Conservation (phyloP, 805 yeast genomes). For the Naumovozyma castellii region DNA sequence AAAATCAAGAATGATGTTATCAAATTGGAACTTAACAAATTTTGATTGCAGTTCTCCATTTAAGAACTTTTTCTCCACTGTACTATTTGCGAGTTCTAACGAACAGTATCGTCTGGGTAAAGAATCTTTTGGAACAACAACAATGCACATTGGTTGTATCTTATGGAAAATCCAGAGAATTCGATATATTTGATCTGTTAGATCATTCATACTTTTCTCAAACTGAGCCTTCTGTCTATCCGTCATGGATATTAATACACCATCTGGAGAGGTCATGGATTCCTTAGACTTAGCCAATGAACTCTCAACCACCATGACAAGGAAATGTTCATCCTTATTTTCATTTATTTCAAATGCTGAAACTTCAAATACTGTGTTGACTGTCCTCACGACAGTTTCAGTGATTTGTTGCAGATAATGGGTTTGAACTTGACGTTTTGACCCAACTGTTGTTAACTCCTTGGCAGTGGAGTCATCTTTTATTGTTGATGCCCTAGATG, state of each 20-base stretch:
- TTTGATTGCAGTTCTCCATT: constrained; percentile 74
- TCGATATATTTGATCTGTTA: constrained; percentile 29
- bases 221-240: constrained; percentile 11
- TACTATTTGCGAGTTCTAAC: constrained; percentile 83
- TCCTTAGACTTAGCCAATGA: constrained; percentile 33
- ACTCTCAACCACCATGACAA: constrained; percentile 80
- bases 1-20: constrained; percentile 29
- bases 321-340: constrained; percentile 55
- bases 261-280: constrained; percentile 3
- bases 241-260: constrained; percentile 3
- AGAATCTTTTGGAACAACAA: constrained; percentile 70
- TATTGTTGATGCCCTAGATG: background rate
- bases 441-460: background rate
- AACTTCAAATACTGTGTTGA: constrained; percentile 77
- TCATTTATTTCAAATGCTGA: constrained; percentile 66
- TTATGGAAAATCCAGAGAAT: constrained; percentile 46
- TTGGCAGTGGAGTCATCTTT: background rate
- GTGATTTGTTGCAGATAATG: constrained; percentile 84
- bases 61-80: constrained; percentile 66
- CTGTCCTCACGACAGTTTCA: constrained; percentile 71
- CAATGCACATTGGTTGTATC: constrained; percentile 70
- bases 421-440: constrained; percentile 26
- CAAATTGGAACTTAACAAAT: constrained; percentile 59
- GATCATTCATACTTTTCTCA: constrained; percentile 25
- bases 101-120: constrained; percentile 70